Percentiles rank a stretch among this genome's conserved stretches.
Evolutionary conservation across 805 yeast genomes (phyloP).

Genomic region (Tetrapisispora taiwanensis): DNA sequence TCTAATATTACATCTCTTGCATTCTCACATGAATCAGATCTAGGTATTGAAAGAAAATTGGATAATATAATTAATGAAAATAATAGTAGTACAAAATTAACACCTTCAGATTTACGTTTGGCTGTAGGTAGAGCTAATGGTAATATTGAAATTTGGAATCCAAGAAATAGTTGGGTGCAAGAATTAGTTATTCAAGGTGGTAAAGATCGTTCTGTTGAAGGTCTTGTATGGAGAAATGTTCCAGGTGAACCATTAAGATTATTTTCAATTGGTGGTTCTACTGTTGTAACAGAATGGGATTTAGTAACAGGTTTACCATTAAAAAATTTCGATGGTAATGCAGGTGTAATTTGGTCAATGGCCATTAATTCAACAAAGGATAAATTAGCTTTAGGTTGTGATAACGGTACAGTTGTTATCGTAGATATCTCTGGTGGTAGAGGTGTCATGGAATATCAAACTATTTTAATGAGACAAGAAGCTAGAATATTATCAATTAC

Average conservation of each 20-base stretch:
- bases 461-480: constrained; percentile 72
- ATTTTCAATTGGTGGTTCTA: constrained; percentile 91
- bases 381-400: constrained; percentile 83
- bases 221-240: constrained; percentile 63
- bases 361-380: constrained; percentile 51
- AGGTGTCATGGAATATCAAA: constrained; percentile 70
- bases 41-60: neutral
- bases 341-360: constrained; percentile 89
- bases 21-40: constrained; percentile 52
- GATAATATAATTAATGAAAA: constrained; percentile 13
- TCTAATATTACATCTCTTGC: constrained; percentile 73
- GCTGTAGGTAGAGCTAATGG: constrained; percentile 94
- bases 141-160: constrained; percentile 92
- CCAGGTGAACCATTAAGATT: constrained; percentile 52
- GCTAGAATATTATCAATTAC: constrained; percentile 68
- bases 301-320: constrained; percentile 60
- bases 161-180: constrained; percentile 69
- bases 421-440: constrained; percentile 78
- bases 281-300: constrained; percentile 88
- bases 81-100: constrained; percentile 28
- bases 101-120: constrained; percentile 52
- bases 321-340: constrained; percentile 75
- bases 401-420: constrained; percentile 82
- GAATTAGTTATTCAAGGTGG: constrained; percentile 71
- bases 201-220: constrained; percentile 77